Conservation (phyloP, 805 yeast genomes). For the Ogataea chonburiensis region DNA sequence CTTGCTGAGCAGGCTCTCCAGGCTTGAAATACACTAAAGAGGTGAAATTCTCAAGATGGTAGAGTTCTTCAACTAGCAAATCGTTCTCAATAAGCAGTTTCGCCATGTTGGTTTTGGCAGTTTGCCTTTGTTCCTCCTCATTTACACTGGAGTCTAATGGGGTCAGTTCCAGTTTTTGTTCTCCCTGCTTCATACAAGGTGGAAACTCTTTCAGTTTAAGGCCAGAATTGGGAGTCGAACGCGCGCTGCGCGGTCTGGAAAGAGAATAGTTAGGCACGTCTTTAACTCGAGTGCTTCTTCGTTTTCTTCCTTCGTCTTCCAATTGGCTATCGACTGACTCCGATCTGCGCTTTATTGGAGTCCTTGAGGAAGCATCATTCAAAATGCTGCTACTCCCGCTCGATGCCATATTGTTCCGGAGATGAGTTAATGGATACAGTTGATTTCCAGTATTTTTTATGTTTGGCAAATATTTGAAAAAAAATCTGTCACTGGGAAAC, state of each 20-base stretch:
- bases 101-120: constrained; percentile 35
- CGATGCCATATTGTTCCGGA: constrained; percentile 5
- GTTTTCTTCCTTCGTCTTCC: constrained; percentile 3
- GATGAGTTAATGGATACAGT: neutral
- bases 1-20: constrained; percentile 35
- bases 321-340: constrained; percentile 8
- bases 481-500: constrained; percentile 4
- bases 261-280: constrained; percentile 8
- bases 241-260: constrained; percentile 3
- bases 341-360: constrained; percentile 7
- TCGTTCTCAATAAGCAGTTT: constrained; percentile 47
- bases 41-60: constrained; percentile 59
- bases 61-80: constrained; percentile 55
- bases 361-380: neutral
- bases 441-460: constrained; percentile 1
- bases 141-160: constrained; percentile 1
- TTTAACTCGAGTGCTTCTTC: constrained; percentile 8
- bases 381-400: constrained; percentile 1
- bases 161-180: neutral
- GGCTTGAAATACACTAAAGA: constrained; percentile 67
- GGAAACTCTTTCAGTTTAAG: constrained; percentile 1
- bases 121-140: constrained; percentile 9
- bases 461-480: constrained; percentile 9
- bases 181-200: constrained; percentile 8
- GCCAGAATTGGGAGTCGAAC: neutral